Evolutionary conservation across 2,329 filamentous ascomycete genomes (phyloP), one percentile per base, ranked within the genome.

Genomic region (Epichloe gansuensis): DNA sequence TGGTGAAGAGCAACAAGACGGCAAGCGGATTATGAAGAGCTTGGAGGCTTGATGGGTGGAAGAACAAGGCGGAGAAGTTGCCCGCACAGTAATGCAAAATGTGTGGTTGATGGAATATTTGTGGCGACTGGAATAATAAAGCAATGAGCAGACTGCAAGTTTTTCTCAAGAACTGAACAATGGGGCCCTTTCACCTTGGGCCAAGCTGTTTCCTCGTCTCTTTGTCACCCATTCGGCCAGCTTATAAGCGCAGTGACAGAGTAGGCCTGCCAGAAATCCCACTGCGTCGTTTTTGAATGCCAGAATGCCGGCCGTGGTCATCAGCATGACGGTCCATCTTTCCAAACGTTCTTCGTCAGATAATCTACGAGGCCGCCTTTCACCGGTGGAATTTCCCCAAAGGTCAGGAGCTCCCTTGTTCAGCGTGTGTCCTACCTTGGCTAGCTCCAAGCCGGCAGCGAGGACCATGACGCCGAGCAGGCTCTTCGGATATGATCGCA

Each of bases 251-350:
- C 77, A 84, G 66, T 91, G 81, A 64, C 89, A 94, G 3, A 87
- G 64, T 74, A 95, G 78, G 0, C 91, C 91, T 0, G 85, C 87
- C 13, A 86, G 54, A 60, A 96, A 95, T 0, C 91, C 91, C 5
- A 95, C 78, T 0, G 84, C 89, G 67, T 95, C 90, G 62, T 96
- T 97, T 65, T 82, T 85, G 61, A 95, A 95, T 0, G 88, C 89
- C 48, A 97, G 68, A 51, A 95, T 76, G 3, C 85, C 78, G 0
- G 87, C 89, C 8, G 88, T 81, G 0, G 91, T 97, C 55, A 90
- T 84, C 53, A 95, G 75, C 89, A 96, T 94, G 0, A 95, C 84
- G 23, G 82, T 87, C 86, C 88, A 95, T 53, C 89, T 76, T 64
- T 88, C 81, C 52, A 77, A 77, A 45, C 82, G 77, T 67, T 93